Percentiles rank a stretch among this genome's conserved stretches.
These are phyloP conservation scores for Afroboletus lepidellus DNA, from an alignment of 1,284 basidiomycete genomes.

Conservation along the genomic window DNA sequence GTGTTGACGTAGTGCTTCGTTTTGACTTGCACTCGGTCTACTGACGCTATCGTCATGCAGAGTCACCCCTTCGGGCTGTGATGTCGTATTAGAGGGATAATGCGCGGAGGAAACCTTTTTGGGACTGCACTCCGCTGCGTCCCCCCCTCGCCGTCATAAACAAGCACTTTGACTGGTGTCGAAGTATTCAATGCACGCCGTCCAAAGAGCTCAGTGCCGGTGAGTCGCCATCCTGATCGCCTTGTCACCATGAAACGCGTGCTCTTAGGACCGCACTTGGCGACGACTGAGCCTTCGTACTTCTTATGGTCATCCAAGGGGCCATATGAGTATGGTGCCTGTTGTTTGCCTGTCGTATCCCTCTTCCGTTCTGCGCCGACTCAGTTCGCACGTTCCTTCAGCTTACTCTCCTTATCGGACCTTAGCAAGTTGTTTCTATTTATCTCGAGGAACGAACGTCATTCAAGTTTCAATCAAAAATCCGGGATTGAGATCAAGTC, in stretches of 20 bases:
- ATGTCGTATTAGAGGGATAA: neutral
- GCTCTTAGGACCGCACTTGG: no score
- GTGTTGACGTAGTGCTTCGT: neutral
- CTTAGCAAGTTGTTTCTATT: no score
- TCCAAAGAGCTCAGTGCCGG: neutral
- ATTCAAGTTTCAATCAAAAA: no score
- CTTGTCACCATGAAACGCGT: neutral
- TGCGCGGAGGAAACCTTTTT: neutral
- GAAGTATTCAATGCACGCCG: neutral
- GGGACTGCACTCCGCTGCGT: neutral
- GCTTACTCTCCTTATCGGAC: neutral
- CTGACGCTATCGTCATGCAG: neutral
- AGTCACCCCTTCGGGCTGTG: neutral
- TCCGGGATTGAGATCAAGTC: no score
- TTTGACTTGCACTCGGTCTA: neutral
- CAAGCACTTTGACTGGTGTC: neutral
- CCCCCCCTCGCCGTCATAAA: neutral
- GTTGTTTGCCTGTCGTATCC: no score
- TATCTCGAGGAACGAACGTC: no score
- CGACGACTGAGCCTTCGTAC: no score
- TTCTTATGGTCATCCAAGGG: no score
- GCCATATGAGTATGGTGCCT: no score
- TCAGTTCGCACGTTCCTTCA: conserved; percentile 7
- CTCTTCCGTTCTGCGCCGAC: neutral
- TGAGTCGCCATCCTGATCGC: neutral